Evolutionary conservation across 2,329 filamentous ascomycete genomes (phyloP), one percentile per base, ranked within the genome.

Genomic region (Xylariaceae sp.): DNA sequence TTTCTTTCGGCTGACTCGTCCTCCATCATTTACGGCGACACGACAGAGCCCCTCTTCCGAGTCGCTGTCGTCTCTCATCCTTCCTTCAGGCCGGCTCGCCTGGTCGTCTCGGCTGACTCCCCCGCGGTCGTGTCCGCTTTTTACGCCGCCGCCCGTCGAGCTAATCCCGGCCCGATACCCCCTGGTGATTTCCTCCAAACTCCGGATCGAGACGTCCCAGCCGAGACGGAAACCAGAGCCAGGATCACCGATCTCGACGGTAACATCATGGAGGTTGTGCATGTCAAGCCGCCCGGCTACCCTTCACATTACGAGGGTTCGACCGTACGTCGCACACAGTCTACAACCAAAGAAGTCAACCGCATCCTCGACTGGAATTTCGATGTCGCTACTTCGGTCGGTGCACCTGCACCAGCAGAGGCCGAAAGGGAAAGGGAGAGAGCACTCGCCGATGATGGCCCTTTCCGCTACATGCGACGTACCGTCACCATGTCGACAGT

Each of bases 191-290:
- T 61, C 42, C 40, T 58, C 36, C 49, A 50, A 40, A 37, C 53
- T 37, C 54, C 59, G 42, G 52, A 54, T 42, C 47, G 44, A 36
- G 41, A 55, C n/a, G 57, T 54, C 21, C 33, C 52, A 6, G 42
- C 44, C 33, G 23, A 45, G 51, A 59, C 62, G 54, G 68, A 67
- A 52, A 66, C 57, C 54, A 65, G 59, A 68, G 77, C 66, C 71
- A 80, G 70, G 74, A 82, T 89, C 33, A 76, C 82, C 49, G 89
- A 95, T 65, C 76, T 88, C 44, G 88, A 95, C 68, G 87, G 87
- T 40, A 94, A 95, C 69, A 86, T 79, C 56, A 82, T 95, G 62
- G 87, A 93, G 61, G 85, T 88, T 22, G 80, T 91, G 40, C 86
- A 82, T 63, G 72, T 73, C 7, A 63, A 64, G 11, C 60, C 64